Percentiles rank a stretch among this genome's conserved stretches.
Evolutionary conservation across 2,329 filamentous ascomycete genomes (phyloP).

Genomic region (Gaeumannomyces sp.): DNA sequence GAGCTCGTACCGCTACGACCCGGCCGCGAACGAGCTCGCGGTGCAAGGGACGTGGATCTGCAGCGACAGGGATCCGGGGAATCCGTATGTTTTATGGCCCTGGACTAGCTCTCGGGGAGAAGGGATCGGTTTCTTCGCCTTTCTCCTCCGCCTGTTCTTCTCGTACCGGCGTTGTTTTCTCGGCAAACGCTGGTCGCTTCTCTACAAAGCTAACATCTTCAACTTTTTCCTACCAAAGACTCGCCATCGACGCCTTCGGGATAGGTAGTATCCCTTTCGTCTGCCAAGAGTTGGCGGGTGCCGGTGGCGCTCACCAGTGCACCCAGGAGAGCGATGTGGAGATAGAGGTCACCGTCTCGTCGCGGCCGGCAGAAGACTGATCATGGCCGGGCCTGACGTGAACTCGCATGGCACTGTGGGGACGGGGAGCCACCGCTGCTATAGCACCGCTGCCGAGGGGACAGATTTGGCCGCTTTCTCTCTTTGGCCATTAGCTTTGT

Average conservation of each 20-base stretch:
- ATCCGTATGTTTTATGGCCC: not conserved
- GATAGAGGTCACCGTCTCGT: not conserved
- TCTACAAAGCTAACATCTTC: not conserved
- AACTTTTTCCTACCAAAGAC: not conserved
- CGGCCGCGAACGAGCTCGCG: not conserved
- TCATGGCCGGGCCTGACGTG: too few species aligned
- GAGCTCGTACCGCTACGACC: not conserved
- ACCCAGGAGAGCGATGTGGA: not conserved
- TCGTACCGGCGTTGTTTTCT: not conserved
- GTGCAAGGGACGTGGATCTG: conserved; percentile 6
- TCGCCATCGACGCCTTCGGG: not conserved
- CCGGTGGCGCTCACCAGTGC: not conserved
- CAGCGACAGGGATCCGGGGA: not conserved
- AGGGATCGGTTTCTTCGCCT: too few species aligned
- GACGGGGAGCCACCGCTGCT: too few species aligned
- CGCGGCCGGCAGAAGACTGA: too few species aligned
- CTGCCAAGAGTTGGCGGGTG: not conserved
- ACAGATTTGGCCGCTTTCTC: too few species aligned
- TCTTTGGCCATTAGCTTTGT: too few species aligned
- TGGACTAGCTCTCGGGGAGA: too few species aligned
- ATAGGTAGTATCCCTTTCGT: not conserved
- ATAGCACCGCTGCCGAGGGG: too few species aligned
- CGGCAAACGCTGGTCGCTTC: too few species aligned
- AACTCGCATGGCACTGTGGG: too few species aligned
- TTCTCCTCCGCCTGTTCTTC: too few species aligned